Evolutionary conservation across 225 moss, liverwort and hornwort genomes (phyloP).

Genomic region (Rhytidiadelphus loreus): DNA sequence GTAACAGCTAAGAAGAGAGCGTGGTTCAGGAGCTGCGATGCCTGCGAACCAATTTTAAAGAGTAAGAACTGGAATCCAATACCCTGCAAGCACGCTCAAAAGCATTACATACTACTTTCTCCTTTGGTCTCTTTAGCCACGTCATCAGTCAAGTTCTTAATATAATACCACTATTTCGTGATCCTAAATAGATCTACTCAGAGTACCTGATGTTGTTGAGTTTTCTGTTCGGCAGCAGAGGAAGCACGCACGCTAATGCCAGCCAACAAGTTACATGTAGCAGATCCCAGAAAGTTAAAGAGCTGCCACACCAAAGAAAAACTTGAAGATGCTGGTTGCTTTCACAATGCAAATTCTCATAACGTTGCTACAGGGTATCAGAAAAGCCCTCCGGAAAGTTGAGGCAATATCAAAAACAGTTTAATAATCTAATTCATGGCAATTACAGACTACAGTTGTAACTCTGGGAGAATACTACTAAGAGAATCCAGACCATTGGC

Average conservation of each 20-base stretch:
- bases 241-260: slow-evolving; percentile 29
- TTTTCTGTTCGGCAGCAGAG: slow-evolving; percentile 38
- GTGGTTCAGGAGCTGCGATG: slow-evolving; percentile 62
- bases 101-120: not conserved
- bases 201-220: slow-evolving; percentile 51
- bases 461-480: not conserved
- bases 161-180: not conserved
- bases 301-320: slow-evolving; percentile 33
- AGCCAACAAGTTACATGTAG: slow-evolving; percentile 73
- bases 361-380: not conserved
- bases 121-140: not conserved
- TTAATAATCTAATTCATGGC: not conserved
- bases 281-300: slow-evolving; percentile 63
- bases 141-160: not conserved
- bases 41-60: slow-evolving; percentile 28
- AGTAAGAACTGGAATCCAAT: not conserved
- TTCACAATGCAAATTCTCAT: not conserved
- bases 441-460: not conserved
- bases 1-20: slow-evolving; percentile 59
- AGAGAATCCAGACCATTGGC: not conserved
- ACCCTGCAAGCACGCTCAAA: not conserved
- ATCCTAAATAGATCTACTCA: not conserved
- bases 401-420: not conserved
- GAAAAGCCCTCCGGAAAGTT: not conserved
- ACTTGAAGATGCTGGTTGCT: not conserved